Percentiles rank a stretch among this genome's conserved stretches.
phyloP scores from a whole-genome alignment of 1,139 yeast species.

The Blastobotrys buckinghamii region DNA sequence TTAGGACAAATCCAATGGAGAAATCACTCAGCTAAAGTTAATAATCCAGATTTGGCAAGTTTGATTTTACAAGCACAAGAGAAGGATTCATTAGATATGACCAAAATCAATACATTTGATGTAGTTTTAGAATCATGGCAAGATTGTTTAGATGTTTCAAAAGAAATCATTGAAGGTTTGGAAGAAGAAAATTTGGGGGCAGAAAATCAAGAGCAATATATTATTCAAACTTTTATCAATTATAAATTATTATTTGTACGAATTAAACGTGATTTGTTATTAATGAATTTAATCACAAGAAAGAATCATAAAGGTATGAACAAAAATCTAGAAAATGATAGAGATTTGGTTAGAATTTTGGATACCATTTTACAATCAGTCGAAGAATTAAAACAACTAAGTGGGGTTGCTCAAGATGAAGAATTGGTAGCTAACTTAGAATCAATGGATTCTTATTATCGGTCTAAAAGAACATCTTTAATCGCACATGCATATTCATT shows the following conservation, averaged over 20 bases:
- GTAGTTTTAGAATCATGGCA: constrained; percentile 48
- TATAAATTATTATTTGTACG: constrained; percentile 62
- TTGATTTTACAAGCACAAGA: constrained; percentile 37
- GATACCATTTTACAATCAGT: constrained; percentile 46
- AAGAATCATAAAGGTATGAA: not conserved
- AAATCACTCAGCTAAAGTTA: constrained; percentile 59
- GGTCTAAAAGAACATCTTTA: constrained; percentile 39
- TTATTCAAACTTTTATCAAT: constrained; percentile 66
- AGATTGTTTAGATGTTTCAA: constrained; percentile 48
- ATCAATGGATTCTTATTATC: constrained; percentile 44
- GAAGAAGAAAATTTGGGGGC: constrained; percentile 38
- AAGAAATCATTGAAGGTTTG: constrained; percentile 42
- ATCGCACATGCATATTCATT: constrained; percentile 48
- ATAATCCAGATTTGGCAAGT: constrained; percentile 68
- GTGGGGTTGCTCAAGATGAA: constrained; percentile 88
- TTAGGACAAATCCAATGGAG: constrained; percentile 59
- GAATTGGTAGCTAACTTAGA: constrained; percentile 52
- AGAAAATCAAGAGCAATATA: constrained; percentile 64
- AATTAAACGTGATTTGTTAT: constrained; percentile 61
- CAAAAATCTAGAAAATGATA: constrained; percentile 34
- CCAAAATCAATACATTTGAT: constrained; percentile 39
- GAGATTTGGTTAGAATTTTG: constrained; percentile 47
- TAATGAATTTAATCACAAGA: constrained; percentile 37
- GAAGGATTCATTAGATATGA: constrained; percentile 22
- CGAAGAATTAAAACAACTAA: constrained; percentile 62